Evolutionary conservation across 2,329 filamentous ascomycete genomes (phyloP).

Genomic region (Colletotrichum ledebouriae): DNA sequence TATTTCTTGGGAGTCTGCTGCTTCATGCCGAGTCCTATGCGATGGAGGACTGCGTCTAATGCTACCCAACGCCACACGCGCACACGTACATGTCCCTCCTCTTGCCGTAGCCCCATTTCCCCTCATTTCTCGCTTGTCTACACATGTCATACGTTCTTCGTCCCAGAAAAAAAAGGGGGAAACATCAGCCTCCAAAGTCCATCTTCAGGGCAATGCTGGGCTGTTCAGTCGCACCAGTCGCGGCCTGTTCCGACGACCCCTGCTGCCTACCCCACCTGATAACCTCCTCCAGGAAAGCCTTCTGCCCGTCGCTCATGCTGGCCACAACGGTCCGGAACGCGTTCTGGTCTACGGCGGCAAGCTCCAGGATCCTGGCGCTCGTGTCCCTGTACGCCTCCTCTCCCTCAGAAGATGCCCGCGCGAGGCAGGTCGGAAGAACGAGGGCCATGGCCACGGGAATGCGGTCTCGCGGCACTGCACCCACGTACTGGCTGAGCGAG

Average conservation of each 20-base stretch:
- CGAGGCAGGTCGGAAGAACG: constrained; percentile 81
- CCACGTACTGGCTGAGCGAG: constrained; percentile 80
- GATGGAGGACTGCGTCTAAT: constrained; percentile 14
- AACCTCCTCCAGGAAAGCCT: constrained; percentile 83
- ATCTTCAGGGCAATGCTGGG: constrained; percentile 96
- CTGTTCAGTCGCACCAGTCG: constrained; percentile 63
- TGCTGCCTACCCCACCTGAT: constrained; percentile 73
- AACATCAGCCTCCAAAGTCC: constrained; percentile 76
- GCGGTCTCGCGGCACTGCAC: constrained; percentile 59
- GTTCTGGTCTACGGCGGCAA: constrained; percentile 80
- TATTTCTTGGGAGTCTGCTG: constrained; percentile 11
- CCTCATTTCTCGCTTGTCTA: constrained; percentile 6
- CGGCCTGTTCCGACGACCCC: constrained; percentile 56
- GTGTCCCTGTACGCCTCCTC: constrained; percentile 77
- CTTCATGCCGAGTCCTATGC: constrained; percentile 6
- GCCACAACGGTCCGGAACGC: constrained; percentile 82
- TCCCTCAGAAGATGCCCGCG: constrained; percentile 76
- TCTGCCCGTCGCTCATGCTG: constrained; percentile 77
- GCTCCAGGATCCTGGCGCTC: constrained; percentile 80
- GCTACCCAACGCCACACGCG: constrained; percentile 20
- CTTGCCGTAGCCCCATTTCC: constrained; percentile 4
- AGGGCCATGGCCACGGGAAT: constrained; percentile 77
- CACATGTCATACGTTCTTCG: background rate
- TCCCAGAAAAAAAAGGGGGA: background rate
- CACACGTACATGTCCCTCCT: background rate